phyloP scores from a whole-genome alignment of 768 basidiomycete genomes.

The Rhodocollybia butyracea region DNA sequence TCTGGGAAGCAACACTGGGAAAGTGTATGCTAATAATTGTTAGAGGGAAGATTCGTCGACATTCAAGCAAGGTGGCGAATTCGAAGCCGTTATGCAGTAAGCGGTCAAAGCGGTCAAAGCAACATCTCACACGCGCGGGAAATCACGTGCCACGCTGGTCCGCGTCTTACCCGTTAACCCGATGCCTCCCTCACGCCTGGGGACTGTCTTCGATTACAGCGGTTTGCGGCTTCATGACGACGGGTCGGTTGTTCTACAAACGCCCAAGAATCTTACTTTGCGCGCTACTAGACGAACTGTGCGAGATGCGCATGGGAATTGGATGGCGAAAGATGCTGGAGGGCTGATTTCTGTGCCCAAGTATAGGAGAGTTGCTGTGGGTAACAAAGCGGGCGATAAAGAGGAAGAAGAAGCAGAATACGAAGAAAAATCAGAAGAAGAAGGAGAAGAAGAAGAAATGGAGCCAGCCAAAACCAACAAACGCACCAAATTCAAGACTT shows the following conservation, averaged over 20 bases:
- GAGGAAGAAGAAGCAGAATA: neutral
- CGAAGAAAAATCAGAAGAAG: neutral
- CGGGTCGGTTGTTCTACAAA: slow-evolving; percentile 42
- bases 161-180: neutral
- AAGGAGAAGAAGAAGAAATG: neutral
- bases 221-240: slow-evolving; percentile 47
- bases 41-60: no score
- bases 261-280: slow-evolving; percentile 13
- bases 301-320: slow-evolving; percentile 40
- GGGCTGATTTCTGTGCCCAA: slow-evolving; percentile 33
- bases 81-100: no score
- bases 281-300: slow-evolving; percentile 20
- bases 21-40: no score
- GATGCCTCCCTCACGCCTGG: slow-evolving; percentile 16
- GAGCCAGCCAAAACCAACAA: neutral
- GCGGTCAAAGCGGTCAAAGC: no score
- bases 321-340: slow-evolving; percentile 48
- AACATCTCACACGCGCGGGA: no score
- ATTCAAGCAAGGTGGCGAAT: no score
- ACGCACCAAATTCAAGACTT: slow-evolving; percentile 8
- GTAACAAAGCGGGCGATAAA: slow-evolving; percentile 10
- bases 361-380: slow-evolving; percentile 20
- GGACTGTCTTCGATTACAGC: slow-evolving; percentile 48
- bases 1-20: no score
- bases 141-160: no score